These are phyloP conservation scores for Trichoderma cornu-damae DNA, from an alignment of 2,329 filamentous ascomycete species.

Conservation along the genomic window DNA sequence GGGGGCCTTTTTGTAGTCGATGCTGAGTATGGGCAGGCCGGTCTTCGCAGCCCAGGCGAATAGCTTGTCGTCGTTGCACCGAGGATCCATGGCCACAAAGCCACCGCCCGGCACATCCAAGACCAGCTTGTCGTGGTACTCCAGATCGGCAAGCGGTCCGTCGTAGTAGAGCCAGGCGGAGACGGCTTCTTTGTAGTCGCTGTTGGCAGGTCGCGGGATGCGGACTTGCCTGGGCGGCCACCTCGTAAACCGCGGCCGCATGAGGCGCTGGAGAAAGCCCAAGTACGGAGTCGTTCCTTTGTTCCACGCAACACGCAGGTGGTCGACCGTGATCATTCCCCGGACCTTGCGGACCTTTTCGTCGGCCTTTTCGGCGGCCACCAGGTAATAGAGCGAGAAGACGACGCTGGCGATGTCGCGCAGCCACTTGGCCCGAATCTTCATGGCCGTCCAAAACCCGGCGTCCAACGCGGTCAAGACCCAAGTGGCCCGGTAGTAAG, in stretches of 20 bases:
- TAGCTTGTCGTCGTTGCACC: constrained; percentile 89
- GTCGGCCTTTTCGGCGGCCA: constrained; percentile 89
- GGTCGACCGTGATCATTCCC: constrained; percentile 80
- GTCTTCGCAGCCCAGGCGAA: constrained; percentile 87
- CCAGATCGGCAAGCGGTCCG: constrained; percentile 72
- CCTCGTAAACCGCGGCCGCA: constrained; percentile 72
- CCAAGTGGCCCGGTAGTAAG: constrained; percentile 96
- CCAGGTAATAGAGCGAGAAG: constrained; percentile 85
- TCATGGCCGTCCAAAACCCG: constrained; percentile 98
- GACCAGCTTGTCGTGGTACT: constrained; percentile 70
- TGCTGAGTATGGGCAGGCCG: constrained; percentile 79
- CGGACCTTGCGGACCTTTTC: constrained; percentile 93
- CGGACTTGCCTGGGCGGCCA: constrained; percentile 78
- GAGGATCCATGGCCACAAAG: constrained; percentile 94
- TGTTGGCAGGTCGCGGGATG: constrained; percentile 73
- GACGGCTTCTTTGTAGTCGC: constrained; percentile 78
- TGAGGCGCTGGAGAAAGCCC: constrained; percentile 61
- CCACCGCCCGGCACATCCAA: constrained; percentile 91
- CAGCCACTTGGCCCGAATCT: constrained; percentile 70
- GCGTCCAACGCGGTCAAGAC: constrained; percentile 90
- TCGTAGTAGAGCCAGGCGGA: constrained; percentile 92
- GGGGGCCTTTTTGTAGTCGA: constrained; percentile 68
- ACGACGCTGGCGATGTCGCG: constrained; percentile 76
- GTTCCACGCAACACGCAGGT: constrained; percentile 90
- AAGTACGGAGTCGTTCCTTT: constrained; percentile 89